A percentile compares a stretch with the other conserved stretches of the same genome.
Conservation (phyloP, 179 eudicot genomes). For the Amaranthus tricolor region DNA sequence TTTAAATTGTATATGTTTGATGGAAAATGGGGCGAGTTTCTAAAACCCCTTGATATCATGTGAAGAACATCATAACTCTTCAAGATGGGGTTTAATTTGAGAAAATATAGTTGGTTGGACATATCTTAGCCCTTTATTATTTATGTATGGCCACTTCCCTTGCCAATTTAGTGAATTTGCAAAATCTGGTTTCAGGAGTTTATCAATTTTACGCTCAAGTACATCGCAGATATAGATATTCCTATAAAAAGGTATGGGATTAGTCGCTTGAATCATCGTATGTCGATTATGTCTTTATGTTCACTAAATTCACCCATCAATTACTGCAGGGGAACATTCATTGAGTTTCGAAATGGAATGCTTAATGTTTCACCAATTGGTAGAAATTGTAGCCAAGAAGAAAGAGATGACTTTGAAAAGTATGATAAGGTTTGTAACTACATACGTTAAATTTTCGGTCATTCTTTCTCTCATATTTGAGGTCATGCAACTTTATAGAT, state of each 20-base stretch:
- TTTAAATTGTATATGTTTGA: not conserved
- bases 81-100: not conserved
- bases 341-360: slow-evolving; percentile 96
- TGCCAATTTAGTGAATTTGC: not conserved
- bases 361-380: slow-evolving; percentile 96
- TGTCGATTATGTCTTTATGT: not conserved
- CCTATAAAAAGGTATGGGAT: slow-evolving; percentile 74
- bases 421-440: slow-evolving; percentile 68
- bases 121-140: not conserved
- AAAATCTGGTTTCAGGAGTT: slow-evolving; percentile 55
- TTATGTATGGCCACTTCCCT: not conserved
- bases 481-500: not conserved
- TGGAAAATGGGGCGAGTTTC: not conserved
- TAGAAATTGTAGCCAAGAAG: slow-evolving; percentile 97
- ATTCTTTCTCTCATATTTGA: not conserved
- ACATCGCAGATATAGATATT: slow-evolving; percentile 91
- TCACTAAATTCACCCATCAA: slow-evolving; percentile 8
- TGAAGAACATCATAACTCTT: not conserved
- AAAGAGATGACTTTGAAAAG: slow-evolving; percentile 89
- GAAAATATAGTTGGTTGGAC: not conserved
- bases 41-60: not conserved
- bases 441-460: not conserved
- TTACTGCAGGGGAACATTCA: slow-evolving; percentile 76
- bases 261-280: slow-evolving; percentile 9
- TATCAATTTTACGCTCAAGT: slow-evolving; percentile 82